Evolutionary conservation across 2,329 filamentous ascomycete species (phyloP), one percentile per base, ranked within the genome.

Genomic region (Diaporthe citrichinensis): DNA sequence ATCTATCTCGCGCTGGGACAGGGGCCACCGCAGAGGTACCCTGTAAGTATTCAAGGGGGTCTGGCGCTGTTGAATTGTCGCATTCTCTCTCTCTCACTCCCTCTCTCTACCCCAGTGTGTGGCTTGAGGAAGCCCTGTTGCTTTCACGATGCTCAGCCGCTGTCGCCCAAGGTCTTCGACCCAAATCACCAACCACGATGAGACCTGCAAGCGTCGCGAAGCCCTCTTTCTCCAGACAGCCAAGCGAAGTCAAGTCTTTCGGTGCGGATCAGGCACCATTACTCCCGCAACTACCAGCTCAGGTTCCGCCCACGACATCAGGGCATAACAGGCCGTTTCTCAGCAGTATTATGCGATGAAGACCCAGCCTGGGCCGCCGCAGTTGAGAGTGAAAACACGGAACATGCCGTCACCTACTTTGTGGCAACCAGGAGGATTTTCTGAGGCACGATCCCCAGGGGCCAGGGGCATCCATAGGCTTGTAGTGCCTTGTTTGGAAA

Each of bases 11-110:
- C 46, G 34, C 49, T 41, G 49, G n/a, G 65, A 55, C 65, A 69
- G 65, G 65, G 65, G 65, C 65, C 28, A 36, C 15, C n/a, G n/a
- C 65, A 55, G 23, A 69, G 25, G 65, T 69, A 69, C 65, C 65
- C n/a, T 36, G 65, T 39, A 55, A 55, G 65, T 69, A 69, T 7
- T 15, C 49, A 39, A 69, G 49, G 65, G 65, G 65, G 65, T 69
- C 65, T 69, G 65, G 46, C 65, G 49, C 65, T 69, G 65, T 69
- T 68, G 65, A 41, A 69, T 41, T 25, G 34, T 55, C 65, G 7
- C 49, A 55, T 25, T 67, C 23, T 44, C 28, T 51, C 62, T 15
- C 61, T 31, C 41, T n/a, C 39, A 23, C 57, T 23, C 10, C 4
- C 36, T 55, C 65, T 53, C 31, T 68, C 31, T 36, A n/a, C 46